phyloP scores from a whole-genome alignment of 2,329 filamentous ascomycete genomes.

The Chaetothyriales sp. region DNA sequence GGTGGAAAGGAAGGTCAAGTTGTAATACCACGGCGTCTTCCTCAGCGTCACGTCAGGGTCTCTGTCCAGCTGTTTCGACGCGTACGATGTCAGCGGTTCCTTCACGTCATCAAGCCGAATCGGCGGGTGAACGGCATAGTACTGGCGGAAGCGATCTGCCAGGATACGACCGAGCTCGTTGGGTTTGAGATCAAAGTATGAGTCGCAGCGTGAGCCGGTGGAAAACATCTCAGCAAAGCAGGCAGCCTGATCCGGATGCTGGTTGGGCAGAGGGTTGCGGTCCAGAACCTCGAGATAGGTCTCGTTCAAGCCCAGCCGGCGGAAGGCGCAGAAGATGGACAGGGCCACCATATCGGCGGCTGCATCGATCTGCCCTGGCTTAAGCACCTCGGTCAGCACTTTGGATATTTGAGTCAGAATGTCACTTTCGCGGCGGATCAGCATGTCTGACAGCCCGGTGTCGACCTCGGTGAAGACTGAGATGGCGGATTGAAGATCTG shows the following conservation, averaged over 20 bases:
- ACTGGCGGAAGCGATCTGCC: constrained; percentile 27
- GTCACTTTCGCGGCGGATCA: constrained; percentile 20
- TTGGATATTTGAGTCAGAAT: constrained; percentile 26
- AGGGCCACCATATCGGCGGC: constrained; percentile 42
- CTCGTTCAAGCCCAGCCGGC: constrained; percentile 44
- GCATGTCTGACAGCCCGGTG: constrained; percentile 17
- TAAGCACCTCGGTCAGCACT: constrained; percentile 23
- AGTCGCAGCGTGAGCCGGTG: constrained; percentile 46
- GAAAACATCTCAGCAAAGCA: constrained; percentile 50
- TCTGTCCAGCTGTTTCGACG: constrained; percentile 38
- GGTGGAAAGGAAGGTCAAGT: constrained; percentile 44
- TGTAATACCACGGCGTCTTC: constrained; percentile 32
- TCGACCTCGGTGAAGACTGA: constrained; percentile 27
- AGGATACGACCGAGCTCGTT: constrained; percentile 33
- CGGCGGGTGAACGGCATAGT: constrained; percentile 33
- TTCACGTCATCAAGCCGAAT: neutral
- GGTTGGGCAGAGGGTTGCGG: constrained; percentile 45
- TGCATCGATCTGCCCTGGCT: constrained; percentile 26
- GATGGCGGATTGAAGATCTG: constrained; percentile 22
- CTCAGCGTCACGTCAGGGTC: constrained; percentile 32
- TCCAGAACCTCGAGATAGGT: constrained; percentile 49
- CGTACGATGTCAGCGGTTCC: constrained; percentile 34
- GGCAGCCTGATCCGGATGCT: constrained; percentile 47
- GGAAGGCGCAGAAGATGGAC: constrained; percentile 42
- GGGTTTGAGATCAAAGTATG: constrained; percentile 44